phyloP scores from a whole-genome alignment of 2,329 filamentous ascomycete species.

The Stagonosporopsis rhizophila region DNA sequence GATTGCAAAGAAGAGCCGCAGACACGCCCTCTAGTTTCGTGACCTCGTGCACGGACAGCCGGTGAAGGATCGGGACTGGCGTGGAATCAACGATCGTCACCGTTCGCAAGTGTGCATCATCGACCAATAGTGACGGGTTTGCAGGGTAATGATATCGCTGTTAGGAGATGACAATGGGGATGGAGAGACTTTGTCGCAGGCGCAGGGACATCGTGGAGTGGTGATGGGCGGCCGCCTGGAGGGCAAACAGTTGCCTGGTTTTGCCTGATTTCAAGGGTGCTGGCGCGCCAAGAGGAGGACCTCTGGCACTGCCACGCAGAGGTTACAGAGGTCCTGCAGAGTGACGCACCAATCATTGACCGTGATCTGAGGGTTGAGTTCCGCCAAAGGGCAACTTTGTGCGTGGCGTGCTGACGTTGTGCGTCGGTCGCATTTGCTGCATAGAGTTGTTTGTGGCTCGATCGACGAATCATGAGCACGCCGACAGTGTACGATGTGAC shows the following conservation, averaged over 20 bases:
- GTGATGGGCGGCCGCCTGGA: conserved; percentile 19
- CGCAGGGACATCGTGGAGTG: conserved; percentile 5
- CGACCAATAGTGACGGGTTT: conserved; percentile 2
- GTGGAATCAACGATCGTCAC: conserved; percentile 17
- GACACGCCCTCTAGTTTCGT: conserved; percentile 6
- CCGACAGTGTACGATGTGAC: background rate
- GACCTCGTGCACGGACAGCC: conserved; percentile 13
- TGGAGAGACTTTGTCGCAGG: background rate
- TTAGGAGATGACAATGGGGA: conserved; percentile 4
- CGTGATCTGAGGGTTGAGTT: background rate
- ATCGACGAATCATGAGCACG: background rate
- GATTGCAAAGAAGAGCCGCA: conserved; percentile 13
- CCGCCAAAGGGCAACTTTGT: conserved; percentile 4
- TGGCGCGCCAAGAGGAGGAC: conserved; percentile 15
- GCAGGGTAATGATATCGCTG: background rate
- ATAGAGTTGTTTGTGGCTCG: conserved; percentile 1
- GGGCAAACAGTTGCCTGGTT: conserved; percentile 7
- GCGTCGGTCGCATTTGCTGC: conserved; percentile 2
- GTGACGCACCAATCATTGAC: conserved; percentile 11
- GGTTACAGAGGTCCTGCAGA: conserved; percentile 13
- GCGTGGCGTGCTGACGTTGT: conserved; percentile 16
- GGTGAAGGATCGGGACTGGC: conserved; percentile 35
- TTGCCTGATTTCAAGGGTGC: conserved; percentile 11
- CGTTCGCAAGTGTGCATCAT: conserved; percentile 2
- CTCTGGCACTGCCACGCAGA: conserved; percentile 12